A percentile compares a stretch with the other conserved stretches of the same genome.
These are phyloP conservation scores for Backusella parvicylindrica DNA, from an alignment of 192 early-diverging fungal species.

Conservation along the genomic window DNA sequence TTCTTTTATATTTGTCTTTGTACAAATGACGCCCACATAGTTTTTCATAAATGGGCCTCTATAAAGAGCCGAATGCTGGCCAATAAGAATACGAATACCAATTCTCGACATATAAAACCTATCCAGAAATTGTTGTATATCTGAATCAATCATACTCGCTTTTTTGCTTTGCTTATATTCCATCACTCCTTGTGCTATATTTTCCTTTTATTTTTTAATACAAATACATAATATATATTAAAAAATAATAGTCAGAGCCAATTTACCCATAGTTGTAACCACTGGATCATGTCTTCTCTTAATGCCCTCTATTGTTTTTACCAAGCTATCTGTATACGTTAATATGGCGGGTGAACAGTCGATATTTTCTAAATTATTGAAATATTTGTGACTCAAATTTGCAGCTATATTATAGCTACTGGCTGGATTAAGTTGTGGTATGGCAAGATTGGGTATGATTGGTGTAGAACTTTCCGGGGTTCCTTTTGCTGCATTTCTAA, in stretches of 20 bases:
- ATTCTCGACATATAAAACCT: slow-evolving; percentile 96
- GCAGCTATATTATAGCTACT: neutral
- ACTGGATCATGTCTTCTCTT: slow-evolving; percentile 92
- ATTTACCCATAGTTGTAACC: slow-evolving; percentile 73
- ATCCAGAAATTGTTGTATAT: slow-evolving; percentile 88
- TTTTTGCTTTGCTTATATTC: slow-evolving; percentile 74
- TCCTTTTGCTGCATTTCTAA: slow-evolving; percentile 2
- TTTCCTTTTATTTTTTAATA: neutral
- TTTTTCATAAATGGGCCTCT: slow-evolving; percentile 56
- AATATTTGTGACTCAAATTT: slow-evolving; percentile 55
- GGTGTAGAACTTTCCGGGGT: slow-evolving; percentile 22
- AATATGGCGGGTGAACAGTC: slow-evolving; percentile 64
- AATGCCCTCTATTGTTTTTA: slow-evolving; percentile 84
- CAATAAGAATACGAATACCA: slow-evolving; percentile 94
- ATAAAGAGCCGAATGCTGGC: slow-evolving; percentile 75
- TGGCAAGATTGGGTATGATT: slow-evolving; percentile 43
- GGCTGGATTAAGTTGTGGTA: slow-evolving; percentile 10
- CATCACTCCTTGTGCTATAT: slow-evolving; percentile 81
- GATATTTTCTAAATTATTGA: slow-evolving; percentile 46
- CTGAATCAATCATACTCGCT: slow-evolving; percentile 54
- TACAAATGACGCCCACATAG: slow-evolving; percentile 94
- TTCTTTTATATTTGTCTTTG: slow-evolving; percentile 74
- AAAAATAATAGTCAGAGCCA: neutral
- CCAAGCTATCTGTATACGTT: slow-evolving; percentile 80
- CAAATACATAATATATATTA: neutral